Base-by-base conservation (phyloP, 2,329 filamentous ascomycete genomes). In the Ophiostoma ips region DNA sequence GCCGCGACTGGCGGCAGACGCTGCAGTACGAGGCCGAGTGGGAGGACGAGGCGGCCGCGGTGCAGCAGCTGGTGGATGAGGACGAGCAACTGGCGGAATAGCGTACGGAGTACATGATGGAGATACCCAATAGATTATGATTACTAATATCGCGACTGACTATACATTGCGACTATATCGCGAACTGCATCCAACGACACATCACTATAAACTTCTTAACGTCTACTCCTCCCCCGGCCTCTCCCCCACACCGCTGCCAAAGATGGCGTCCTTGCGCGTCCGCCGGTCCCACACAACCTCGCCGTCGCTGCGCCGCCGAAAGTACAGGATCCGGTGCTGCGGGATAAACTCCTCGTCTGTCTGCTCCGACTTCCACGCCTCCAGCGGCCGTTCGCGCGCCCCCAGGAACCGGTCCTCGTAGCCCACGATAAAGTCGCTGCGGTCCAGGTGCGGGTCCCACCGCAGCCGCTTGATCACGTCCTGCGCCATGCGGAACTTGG, bases 281-380 rank as follows among this genome's bases (percentile, higher is more conserved):
- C 66, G 67, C 53, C 73, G 64, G 57, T 81, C 75, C 77, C 78
- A 81, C 4, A 80, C 66, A n/a, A 73, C 61, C 5, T 59, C 60
- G 0, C 67, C 68, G 52, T 76, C 74, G 51, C 68, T 72, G 59
- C 62, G 69, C 11, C 71, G 66, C 61, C 71, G 76, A 58, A 82
- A 81, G 60, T 78, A 81, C 50, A 78, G 59, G 54, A 82, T 77
- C 15, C 78, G 68, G 58, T 81, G 77, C 62, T 81, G 75, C 7
- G 79, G 79, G 50, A 83, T 81, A 57, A 80, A 83, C 61, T 82
- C 78, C 52, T 81, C 76, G 55, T 81, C 73, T 31, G 77, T 80
- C 61, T 76, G 72, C 57, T 81, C 77, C 15, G 65, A 67, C 64
- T 76, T 79, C 78, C 78, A 82, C 30, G 67, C 63, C 48, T 71